Evolutionary conservation across 2,329 filamentous ascomycete genomes (phyloP).

Genomic region (Claviceps paspali): DNA sequence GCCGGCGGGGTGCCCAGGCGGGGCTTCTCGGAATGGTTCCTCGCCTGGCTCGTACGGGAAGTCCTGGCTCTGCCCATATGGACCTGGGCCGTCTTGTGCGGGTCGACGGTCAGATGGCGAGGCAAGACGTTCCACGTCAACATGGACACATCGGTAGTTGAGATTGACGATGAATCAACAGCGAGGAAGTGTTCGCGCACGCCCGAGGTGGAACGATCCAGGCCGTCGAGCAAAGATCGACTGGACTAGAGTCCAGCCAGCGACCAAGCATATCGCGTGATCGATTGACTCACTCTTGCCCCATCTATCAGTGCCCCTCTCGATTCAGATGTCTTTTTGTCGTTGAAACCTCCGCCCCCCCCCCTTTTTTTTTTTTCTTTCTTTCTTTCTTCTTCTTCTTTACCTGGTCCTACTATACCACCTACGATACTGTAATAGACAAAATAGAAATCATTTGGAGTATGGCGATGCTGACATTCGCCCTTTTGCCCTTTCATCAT

Average conservation of each 20-base stretch:
- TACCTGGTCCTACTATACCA: no score
- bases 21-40: constrained; percentile 54
- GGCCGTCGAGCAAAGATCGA: constrained; percentile 13
- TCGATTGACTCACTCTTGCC: no score
- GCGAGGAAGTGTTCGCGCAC: constrained; percentile 6
- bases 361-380: no score
- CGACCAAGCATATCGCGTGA: no score
- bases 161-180: constrained; percentile 10
- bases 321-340: no score
- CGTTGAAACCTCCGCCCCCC: no score
- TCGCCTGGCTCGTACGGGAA: constrained; percentile 77
- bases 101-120: constrained; percentile 75
- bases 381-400: no score
- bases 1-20: constrained; percentile 30
- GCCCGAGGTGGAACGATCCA: constrained; percentile 11
- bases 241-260: constrained; percentile 11
- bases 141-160: constrained; percentile 64
- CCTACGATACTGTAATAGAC: no score
- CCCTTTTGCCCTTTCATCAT: no score
- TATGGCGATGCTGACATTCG: no score
- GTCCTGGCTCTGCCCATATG: constrained; percentile 74
- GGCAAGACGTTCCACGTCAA: constrained; percentile 70
- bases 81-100: constrained; percentile 79
- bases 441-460: no score
- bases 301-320: no score